A percentile compares a stretch with the other conserved stretches of the same genome.
These are phyloP conservation scores for Penicillium brasilianum DNA, from an alignment of 2,329 filamentous ascomycete genomes.

Conservation along the genomic window DNA sequence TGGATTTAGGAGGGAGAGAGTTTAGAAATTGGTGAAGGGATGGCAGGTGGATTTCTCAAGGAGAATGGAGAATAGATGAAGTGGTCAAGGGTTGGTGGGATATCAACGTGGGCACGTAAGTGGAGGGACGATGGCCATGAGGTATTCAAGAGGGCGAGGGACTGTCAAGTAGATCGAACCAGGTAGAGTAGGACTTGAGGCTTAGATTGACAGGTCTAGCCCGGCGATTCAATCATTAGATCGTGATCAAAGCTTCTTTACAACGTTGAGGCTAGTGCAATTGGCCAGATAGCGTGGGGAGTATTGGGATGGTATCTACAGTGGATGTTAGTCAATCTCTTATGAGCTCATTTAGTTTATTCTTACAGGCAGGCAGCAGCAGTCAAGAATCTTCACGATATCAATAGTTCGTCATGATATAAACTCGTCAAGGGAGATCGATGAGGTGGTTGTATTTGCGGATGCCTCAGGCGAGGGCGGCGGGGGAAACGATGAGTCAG, in stretches of 20 bases:
- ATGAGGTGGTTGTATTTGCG: neutral
- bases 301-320: neutral
- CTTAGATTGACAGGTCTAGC: neutral
- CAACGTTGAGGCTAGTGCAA: neutral
- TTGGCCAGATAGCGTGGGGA: neutral
- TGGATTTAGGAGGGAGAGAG: neutral
- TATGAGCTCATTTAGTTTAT: neutral
- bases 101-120: neutral
- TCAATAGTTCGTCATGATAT: neutral
- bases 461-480: neutral
- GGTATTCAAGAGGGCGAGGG: neutral
- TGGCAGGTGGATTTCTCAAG: neutral
- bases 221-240: neutral
- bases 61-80: neutral
- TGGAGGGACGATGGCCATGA: neutral
- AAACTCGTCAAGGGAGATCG: neutral
- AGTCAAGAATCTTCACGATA: neutral
- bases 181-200: neutral
- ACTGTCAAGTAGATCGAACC: neutral
- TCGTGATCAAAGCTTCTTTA: neutral
- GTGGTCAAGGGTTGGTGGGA: neutral
- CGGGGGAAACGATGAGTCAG: slow-evolving; percentile 11
- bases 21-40: neutral
- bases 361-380: neutral
- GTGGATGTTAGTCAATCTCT: neutral